Conservation (phyloP, 2,329 filamentous ascomycete species). For the Mariannaea sp. region DNA sequence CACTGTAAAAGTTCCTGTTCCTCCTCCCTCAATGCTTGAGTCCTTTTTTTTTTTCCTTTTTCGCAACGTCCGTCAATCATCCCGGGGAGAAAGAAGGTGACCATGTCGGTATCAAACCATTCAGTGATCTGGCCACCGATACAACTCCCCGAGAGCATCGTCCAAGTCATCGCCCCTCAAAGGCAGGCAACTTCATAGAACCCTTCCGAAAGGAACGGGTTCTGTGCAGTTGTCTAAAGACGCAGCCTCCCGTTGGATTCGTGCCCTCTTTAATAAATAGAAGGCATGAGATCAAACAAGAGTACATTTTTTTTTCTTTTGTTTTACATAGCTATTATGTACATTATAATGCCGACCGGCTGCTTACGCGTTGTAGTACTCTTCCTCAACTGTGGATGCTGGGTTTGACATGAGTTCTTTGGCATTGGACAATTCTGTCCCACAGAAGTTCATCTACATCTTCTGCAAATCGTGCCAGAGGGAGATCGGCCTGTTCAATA, state of each 20-base stretch:
- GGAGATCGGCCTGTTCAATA: constrained; percentile 55
- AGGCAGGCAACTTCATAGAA: constrained; percentile 36
- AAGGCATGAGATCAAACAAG: constrained; percentile 52
- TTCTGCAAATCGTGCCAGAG: constrained; percentile 52
- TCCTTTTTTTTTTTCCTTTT: constrained; percentile 12
- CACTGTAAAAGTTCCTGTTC: constrained; percentile 20
- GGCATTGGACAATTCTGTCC: constrained; percentile 32
- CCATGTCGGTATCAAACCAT: constrained; percentile 52
- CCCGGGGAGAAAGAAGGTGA: constrained; percentile 65
- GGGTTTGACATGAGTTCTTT: constrained; percentile 39
- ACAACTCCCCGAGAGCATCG: constrained; percentile 70
- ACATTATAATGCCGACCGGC: constrained; percentile 15
- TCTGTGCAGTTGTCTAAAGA: constrained; percentile 39
- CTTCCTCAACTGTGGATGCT: constrained; percentile 39
- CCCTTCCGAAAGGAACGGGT: constrained; percentile 52
- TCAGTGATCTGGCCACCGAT: constrained; percentile 68
- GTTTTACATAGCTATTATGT: constrained; percentile 23
- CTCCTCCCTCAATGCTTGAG: constrained; percentile 1
- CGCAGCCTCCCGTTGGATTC: constrained; percentile 49
- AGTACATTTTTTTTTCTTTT: constrained; percentile 61
- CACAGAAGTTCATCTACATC: constrained; percentile 45
- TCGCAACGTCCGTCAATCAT: constrained; percentile 1
- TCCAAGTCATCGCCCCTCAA: constrained; percentile 32
- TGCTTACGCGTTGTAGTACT: constrained; percentile 46
- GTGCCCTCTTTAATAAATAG: constrained; percentile 55